Percentiles rank a stretch among this genome's conserved stretches.
Conservation (phyloP, 805 yeast genomes). For the Teunomyces gatunensis region DNA sequence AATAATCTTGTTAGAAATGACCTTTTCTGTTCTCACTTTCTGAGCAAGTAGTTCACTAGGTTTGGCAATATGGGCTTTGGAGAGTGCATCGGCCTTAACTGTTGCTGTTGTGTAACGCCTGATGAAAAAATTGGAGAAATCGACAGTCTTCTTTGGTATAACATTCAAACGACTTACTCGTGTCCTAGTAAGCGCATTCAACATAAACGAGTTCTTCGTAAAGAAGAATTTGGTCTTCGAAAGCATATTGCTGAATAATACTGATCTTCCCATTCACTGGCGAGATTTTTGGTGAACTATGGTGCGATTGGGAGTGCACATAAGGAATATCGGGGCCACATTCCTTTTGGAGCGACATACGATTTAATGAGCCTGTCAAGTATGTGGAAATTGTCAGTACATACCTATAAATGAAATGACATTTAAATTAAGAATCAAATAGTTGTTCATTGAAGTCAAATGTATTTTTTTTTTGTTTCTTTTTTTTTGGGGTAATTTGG, state of each 20-base stretch:
- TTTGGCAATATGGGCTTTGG: constrained; percentile 1
- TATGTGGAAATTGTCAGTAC: too few species aligned
- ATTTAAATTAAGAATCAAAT: too few species aligned
- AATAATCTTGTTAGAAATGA: constrained; percentile 39
- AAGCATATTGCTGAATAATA: constrained; percentile 20
- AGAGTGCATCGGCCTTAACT: not conserved
- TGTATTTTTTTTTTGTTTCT: too few species aligned
- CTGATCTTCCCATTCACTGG: not conserved
- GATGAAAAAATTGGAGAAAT: not conserved
- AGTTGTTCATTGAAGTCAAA: too few species aligned
- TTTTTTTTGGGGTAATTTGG: too few species aligned
- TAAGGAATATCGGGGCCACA: not conserved
- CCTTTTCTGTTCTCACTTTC: not conserved
- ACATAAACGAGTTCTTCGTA: constrained; percentile 50
- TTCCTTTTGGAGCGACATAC: not conserved
- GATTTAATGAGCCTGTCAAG: too few species aligned
- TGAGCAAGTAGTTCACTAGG: constrained; percentile 1
- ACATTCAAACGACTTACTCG: constrained; percentile 17
- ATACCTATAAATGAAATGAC: too few species aligned
- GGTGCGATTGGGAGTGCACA: not conserved
- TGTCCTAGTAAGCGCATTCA: constrained; percentile 28
- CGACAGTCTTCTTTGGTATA: constrained; percentile 8
- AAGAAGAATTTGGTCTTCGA: constrained; percentile 59
- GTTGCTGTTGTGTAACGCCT: constrained; percentile 7
- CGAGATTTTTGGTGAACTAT: not conserved